Conservation (phyloP, 139 green algal species). For the Micractinium conductrix region DNA sequence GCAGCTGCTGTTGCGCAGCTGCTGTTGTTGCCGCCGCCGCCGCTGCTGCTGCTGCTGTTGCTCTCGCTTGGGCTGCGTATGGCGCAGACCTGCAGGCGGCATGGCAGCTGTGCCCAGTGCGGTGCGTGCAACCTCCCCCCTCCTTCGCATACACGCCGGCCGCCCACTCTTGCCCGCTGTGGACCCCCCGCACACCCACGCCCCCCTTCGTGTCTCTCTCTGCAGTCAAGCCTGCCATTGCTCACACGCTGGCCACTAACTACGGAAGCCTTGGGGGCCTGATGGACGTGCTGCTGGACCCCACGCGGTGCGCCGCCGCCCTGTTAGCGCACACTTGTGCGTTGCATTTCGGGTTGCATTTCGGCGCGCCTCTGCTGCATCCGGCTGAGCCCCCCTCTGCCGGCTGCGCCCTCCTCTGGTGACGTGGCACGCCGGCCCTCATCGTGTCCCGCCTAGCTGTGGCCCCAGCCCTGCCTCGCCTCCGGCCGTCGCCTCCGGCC, state of each 20-base stretch:
- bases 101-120: too few relatives aligned
- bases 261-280: constrained; percentile 33
- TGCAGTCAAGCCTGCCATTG: constrained; percentile 26
- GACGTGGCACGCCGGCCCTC: too few relatives aligned
- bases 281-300: constrained; percentile 40
- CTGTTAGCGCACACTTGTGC: too few relatives aligned
- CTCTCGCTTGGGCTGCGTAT: too few relatives aligned
- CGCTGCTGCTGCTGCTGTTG: too few relatives aligned
- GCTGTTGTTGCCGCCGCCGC: too few relatives aligned
- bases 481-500: neutral
- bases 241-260: constrained; percentile 32
- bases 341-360: neutral
- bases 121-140: too few relatives aligned
- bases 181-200: neutral
- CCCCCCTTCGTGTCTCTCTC: neutral
- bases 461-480: neutral
- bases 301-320: neutral
- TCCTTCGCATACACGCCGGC: too few relatives aligned
- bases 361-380: neutral
- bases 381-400: neutral
- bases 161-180: neutral
- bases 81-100: too few relatives aligned
- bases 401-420: neutral
- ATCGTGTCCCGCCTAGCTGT: too few relatives aligned
- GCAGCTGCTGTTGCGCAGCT: too few relatives aligned